phyloP scores from a whole-genome alignment of 768 basidiomycete species.

The Termitomyces sp. region DNA sequence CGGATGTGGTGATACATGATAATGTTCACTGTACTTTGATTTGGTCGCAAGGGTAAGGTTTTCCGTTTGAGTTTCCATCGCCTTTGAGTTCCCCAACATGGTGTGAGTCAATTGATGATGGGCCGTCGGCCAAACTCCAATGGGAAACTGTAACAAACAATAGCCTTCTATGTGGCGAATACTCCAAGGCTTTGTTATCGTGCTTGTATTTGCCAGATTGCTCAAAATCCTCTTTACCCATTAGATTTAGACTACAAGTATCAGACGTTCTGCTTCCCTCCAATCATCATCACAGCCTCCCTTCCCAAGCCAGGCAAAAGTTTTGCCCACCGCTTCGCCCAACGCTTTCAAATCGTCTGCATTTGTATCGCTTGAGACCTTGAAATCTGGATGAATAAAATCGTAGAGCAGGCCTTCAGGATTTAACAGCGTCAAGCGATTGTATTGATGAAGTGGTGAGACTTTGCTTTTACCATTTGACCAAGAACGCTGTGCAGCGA shows the following conservation, averaged over 20 bases:
- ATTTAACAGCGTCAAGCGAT: not conserved
- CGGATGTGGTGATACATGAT: too few relatives aligned
- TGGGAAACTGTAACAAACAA: too few relatives aligned
- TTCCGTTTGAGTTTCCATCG: too few relatives aligned
- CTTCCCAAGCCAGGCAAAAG: slow-evolving; percentile 16
- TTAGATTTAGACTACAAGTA: not conserved
- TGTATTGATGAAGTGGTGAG: not conserved
- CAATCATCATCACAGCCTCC: slow-evolving; percentile 17
- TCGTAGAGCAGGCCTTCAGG: not conserved
- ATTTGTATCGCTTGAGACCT: not conserved
- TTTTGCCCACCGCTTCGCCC: slow-evolving; percentile 12
- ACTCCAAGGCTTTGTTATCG: too few relatives aligned
- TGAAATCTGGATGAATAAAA: not conserved
- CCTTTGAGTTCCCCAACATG: too few relatives aligned
- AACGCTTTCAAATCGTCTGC: not conserved
- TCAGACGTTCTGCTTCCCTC: slow-evolving; percentile 7
- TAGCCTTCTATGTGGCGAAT: too few relatives aligned
- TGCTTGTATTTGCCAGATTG: too few relatives aligned
- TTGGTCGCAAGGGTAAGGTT: too few relatives aligned
- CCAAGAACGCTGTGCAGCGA: slow-evolving; percentile 11
- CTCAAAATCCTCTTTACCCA: too few relatives aligned
- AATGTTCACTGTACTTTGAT: too few relatives aligned
- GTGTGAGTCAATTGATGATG: too few relatives aligned
- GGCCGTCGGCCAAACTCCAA: too few relatives aligned
- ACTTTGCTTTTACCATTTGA: slow-evolving; percentile 7